Conservation (phyloP, 139 green algal genomes). For the Trebouxia sp. region DNA sequence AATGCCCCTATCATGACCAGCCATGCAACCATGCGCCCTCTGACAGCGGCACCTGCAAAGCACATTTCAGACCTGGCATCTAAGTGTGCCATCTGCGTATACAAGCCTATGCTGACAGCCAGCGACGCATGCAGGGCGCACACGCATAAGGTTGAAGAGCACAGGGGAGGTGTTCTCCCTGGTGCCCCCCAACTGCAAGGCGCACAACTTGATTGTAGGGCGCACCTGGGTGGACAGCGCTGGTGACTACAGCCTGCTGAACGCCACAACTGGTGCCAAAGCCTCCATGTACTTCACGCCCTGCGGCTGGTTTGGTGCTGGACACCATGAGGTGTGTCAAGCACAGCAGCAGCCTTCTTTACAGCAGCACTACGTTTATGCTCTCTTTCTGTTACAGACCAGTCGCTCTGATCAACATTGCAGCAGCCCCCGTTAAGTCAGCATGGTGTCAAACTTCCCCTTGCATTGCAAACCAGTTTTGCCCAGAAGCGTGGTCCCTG, state of each 20-base stretch:
- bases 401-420: too few relatives aligned
- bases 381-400: too few relatives aligned
- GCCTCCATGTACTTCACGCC: slow-evolving; percentile 82
- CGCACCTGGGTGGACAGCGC: slow-evolving; percentile 92
- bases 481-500: too few relatives aligned
- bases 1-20: too few relatives aligned
- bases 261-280: slow-evolving; percentile 74
- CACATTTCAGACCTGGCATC: too few relatives aligned
- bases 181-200: slow-evolving; percentile 79
- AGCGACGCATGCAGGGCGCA: slow-evolving; percentile 75
- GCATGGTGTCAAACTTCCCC: too few relatives aligned
- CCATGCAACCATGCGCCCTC: too few relatives aligned
- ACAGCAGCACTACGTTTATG: neutral
- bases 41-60: too few relatives aligned
- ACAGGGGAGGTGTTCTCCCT: slow-evolving; percentile 84
- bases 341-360: neutral
- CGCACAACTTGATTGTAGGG: slow-evolving; percentile 93
- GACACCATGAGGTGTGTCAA: slow-evolving; percentile 67
- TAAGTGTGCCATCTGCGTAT: too few relatives aligned
- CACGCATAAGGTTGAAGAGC: slow-evolving; percentile 79
- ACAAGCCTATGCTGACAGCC: neutral
- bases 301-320: slow-evolving; percentile 92
- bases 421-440: too few relatives aligned
- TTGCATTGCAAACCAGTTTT: too few relatives aligned
- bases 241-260: slow-evolving; percentile 81